phyloP scores from a whole-genome alignment of 805 yeast genomes.

The Candida oleophila region DNA sequence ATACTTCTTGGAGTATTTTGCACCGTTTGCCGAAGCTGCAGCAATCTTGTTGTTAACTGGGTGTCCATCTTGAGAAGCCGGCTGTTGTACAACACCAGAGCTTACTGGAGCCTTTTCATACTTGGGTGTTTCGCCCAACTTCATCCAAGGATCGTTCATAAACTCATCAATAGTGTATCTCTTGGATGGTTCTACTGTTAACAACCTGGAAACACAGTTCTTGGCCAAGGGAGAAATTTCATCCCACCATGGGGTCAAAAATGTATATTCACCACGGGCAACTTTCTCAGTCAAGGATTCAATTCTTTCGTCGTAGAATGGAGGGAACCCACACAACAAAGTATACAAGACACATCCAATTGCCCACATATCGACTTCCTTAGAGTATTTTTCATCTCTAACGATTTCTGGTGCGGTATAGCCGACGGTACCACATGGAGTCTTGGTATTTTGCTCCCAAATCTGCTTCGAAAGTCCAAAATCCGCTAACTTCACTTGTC shows the following conservation, averaged over 20 bases:
- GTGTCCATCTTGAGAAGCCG: neutral
- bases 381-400: constrained; percentile 86
- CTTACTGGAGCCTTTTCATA: neutral
- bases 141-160: constrained; percentile 75
- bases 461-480: constrained; percentile 92
- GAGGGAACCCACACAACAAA: constrained; percentile 94
- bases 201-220: constrained; percentile 60
- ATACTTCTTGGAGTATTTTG: constrained; percentile 24
- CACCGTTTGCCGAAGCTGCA: neutral
- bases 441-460: constrained; percentile 84
- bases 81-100: neutral
- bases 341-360: constrained; percentile 95
- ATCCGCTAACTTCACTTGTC: constrained; percentile 87
- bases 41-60: constrained; percentile 1
- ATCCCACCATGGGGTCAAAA: constrained; percentile 87
- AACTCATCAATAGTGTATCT: constrained; percentile 74
- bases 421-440: constrained; percentile 99
- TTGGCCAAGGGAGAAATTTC: constrained; percentile 71
- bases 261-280: constrained; percentile 75
- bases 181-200: constrained; percentile 68
- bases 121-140: constrained; percentile 1
- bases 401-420: constrained; percentile 99
- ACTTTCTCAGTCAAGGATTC: constrained; percentile 75
- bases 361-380: constrained; percentile 99
- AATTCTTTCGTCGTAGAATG: constrained; percentile 84